Evolutionary conservation across 2,329 filamentous ascomycete species (phyloP).

Genomic region (Calonectria leucothoes): DNA sequence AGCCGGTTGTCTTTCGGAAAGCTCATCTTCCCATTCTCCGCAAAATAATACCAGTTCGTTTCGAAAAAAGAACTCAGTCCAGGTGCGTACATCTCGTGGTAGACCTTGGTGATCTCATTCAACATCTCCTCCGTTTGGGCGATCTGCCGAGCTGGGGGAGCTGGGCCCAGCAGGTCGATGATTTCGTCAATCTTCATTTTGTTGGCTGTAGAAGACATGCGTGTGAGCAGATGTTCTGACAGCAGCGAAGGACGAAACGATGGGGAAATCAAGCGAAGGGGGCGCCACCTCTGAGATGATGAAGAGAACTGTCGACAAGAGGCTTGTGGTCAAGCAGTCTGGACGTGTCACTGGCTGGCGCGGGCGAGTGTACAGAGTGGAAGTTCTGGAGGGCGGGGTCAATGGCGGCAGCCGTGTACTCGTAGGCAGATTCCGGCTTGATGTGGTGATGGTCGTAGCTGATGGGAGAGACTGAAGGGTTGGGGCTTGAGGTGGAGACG

Average conservation of each 20-base stretch:
- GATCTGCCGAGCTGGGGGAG: constrained; percentile 66
- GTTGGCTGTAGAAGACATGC: constrained; percentile 45
- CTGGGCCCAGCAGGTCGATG: constrained; percentile 69
- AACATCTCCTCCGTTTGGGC: constrained; percentile 64
- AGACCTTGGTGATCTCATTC: constrained; percentile 77
- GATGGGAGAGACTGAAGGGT: constrained; percentile 42
- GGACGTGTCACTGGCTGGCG: constrained; percentile 36
- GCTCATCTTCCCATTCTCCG: constrained; percentile 57
- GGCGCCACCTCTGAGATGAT: constrained; percentile 64
- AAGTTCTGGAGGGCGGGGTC: constrained; percentile 73
- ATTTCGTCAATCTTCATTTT: constrained; percentile 81
- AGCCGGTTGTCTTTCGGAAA: constrained; percentile 66
- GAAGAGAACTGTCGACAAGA: constrained; percentile 47
- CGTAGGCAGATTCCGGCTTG: constrained; percentile 58
- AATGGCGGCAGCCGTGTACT: constrained; percentile 69
- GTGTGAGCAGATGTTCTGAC: constrained; percentile 47
- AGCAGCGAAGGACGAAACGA: constrained; percentile 43
- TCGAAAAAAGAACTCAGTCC: constrained; percentile 84
- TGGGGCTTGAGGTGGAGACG: constrained; percentile 47
- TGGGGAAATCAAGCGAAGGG: constrained; percentile 51
- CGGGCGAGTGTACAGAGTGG: constrained; percentile 22
- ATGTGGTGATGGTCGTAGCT: constrained; percentile 49
- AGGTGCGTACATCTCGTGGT: constrained; percentile 79
- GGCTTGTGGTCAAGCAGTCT: constrained; percentile 44
- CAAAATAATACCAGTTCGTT: constrained; percentile 80